Percentiles rank a stretch among this genome's conserved stretches.
These are phyloP conservation scores for Quercus aquifolioides DNA, from an alignment of 306 rosid genomes.

Conservation along the genomic window DNA sequence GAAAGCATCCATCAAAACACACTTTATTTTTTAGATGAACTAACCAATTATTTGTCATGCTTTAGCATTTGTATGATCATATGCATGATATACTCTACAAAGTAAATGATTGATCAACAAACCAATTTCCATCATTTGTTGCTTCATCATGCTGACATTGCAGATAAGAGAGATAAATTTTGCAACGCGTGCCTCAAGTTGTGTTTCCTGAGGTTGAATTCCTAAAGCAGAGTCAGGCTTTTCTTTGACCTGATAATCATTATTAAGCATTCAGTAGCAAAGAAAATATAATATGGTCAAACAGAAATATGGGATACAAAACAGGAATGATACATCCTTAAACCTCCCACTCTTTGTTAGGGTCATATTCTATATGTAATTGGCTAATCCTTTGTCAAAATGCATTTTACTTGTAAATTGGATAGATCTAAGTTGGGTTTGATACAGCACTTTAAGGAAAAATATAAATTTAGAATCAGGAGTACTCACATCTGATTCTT, in stretches of 20 bases:
- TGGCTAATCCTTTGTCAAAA: no score
- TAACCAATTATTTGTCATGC: slow-evolving; percentile 9
- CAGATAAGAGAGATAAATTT: slow-evolving; percentile 86
- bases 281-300: background rate
- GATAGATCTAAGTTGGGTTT: no score
- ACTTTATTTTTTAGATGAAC: background rate
- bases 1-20: background rate
- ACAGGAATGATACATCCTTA: background rate
- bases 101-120: slow-evolving; percentile 20
- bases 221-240: slow-evolving; percentile 31
- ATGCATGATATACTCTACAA: background rate
- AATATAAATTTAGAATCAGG: slow-evolving; percentile 11
- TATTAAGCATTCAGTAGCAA: slow-evolving; percentile 18
- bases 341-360: background rate
- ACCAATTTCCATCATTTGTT: slow-evolving; percentile 99
- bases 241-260: slow-evolving; percentile 47
- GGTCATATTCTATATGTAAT: no score
- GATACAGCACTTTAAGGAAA: background rate
- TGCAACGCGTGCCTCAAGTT: slow-evolving; percentile 73
- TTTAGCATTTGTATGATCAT: slow-evolving; percentile 26
- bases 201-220: slow-evolving; percentile 58
- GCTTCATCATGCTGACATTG: slow-evolving; percentile 93
- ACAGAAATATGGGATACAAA: background rate
- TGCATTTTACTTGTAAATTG: no score
- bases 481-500: slow-evolving; percentile 59